phyloP scores from a whole-genome alignment of 176 grass and related monocot species.

The Cenchrus americanus region DNA sequence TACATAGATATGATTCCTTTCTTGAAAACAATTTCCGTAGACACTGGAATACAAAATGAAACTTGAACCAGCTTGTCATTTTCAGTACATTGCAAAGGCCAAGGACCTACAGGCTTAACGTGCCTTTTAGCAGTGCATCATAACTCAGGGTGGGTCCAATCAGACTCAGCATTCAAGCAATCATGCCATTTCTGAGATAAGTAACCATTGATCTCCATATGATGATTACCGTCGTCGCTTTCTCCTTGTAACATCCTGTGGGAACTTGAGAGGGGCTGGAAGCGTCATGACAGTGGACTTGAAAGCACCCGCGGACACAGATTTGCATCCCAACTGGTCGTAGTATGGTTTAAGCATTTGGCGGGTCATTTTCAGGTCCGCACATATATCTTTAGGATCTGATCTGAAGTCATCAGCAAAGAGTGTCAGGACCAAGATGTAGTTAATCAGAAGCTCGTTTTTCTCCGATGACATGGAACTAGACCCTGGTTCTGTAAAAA shows the following conservation, averaged over 20 bases:
- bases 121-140: background rate
- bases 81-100: conserved; percentile 1
- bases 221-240: conserved; percentile 5
- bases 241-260: conserved; percentile 39
- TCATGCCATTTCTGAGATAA: background rate
- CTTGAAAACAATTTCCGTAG: background rate
- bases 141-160: background rate
- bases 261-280: conserved; percentile 67
- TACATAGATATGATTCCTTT: conserved; percentile 22
- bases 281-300: conserved; percentile 48
- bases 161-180: background rate
- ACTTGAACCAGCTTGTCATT: background rate
- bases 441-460: conserved; percentile 75
- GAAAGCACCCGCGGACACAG: background rate
- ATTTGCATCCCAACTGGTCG: conserved; percentile 82
- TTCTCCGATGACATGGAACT: conserved; percentile 62
- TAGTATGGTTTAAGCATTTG: conserved; percentile 66
- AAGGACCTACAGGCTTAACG: background rate
- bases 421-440: conserved; percentile 90
- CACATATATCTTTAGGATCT: conserved; percentile 63
- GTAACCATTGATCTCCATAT: background rate
- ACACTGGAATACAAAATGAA: background rate
- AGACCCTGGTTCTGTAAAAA: conserved; percentile 64
- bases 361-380: conserved; percentile 81
- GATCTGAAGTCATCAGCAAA: conserved; percentile 75